Base-by-base conservation (phyloP, 2,329 filamentous ascomycete genomes). In the Aspergillus neotritici region DNA sequence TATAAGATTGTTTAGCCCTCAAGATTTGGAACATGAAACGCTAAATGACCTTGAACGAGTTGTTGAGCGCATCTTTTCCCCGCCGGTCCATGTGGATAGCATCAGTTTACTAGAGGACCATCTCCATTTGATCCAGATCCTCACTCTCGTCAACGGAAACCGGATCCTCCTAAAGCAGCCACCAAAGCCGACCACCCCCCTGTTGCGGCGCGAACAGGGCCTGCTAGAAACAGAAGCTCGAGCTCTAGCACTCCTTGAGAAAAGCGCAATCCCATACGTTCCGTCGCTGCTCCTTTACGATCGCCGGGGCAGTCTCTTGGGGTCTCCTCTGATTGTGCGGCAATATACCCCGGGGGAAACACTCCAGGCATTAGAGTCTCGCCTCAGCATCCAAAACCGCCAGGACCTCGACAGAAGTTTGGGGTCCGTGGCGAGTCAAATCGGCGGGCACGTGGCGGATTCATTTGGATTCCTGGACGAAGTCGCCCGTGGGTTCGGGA, bases 381-480 rank as follows among this genome's bases (percentile, higher is more conserved):
- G 46, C 34, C 55, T 70, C 28, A 65, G 55, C 5, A 8, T 35
- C 9, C 51, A 60, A 16, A 54, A 67, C 40, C 52, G 57, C 16
- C 53, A 53, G 16, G 55, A 53, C 15, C 57, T 71, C 35, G 62
- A 69, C 34, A 55, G 55, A 35, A 61, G 64, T 25, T 49, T 72
- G 16, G 63, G 64, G 1, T 55, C 56, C 14, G 36, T 68, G 12
- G 55, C 73, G 6, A 65, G 67, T 17, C 57, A 58, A 10, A 67
- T 79, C 31, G 65, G 67, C 3, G 61, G 70, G 14, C 63, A 77
- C 31, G 65, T 66, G 8, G 71, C 74, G 4, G 58, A 65, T 2
- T 63, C 66, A 3, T 81, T 79, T 52, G 78, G 78, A 3, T 58
- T 70, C n/a, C 61, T 73, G 7, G 67, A 70, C 33, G 64, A 67